Conservation (phyloP, 2,329 filamentous ascomycete genomes). For the Pseudogymnoascus sp. region DNA sequence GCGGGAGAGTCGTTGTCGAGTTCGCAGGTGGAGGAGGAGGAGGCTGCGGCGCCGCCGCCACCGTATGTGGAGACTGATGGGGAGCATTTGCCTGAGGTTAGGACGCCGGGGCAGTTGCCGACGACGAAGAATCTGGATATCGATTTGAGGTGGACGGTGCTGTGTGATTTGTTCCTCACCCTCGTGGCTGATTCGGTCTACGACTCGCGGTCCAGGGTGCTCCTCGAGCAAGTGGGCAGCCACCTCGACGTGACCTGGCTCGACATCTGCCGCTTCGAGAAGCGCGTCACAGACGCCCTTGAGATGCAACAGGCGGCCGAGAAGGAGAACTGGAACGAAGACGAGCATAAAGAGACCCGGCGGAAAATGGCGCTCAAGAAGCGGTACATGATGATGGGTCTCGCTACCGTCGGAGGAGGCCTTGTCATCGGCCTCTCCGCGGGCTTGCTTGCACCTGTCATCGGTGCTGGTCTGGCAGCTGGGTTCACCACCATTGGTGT, state of each 20-base stretch:
- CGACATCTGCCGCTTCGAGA: slow-evolving; percentile 94
- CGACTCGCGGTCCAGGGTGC: slow-evolving; percentile 74
- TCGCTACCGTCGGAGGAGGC: slow-evolving; percentile 91
- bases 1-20: slow-evolving; percentile 8
- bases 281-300: slow-evolving; percentile 88
- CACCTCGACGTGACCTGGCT: slow-evolving; percentile 78
- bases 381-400: slow-evolving; percentile 88
- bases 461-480: slow-evolving; percentile 85
- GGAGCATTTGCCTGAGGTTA: slow-evolving; percentile 69
- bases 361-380: slow-evolving; percentile 73
- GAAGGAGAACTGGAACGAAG: slow-evolving; percentile 96
- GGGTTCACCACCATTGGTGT: slow-evolving; percentile 95
- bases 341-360: slow-evolving; percentile 82
- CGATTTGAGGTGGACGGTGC: slow-evolving; percentile 90
- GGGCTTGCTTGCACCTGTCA: slow-evolving; percentile 83
- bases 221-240: slow-evolving; percentile 75
- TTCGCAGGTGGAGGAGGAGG: slow-evolving; percentile 32
- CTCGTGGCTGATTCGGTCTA: slow-evolving; percentile 95
- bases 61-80: slow-evolving; percentile 55
- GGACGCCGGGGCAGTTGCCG: slow-evolving; percentile 74
- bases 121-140: slow-evolving; percentile 82
- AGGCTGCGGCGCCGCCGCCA: slow-evolving; percentile 43
- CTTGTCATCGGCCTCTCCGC: slow-evolving; percentile 93
- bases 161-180: slow-evolving; percentile 91
- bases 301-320: slow-evolving; percentile 95